These are phyloP conservation scores for Mycena floridula DNA, from an alignment of 768 basidiomycete species.

Conservation along the genomic window DNA sequence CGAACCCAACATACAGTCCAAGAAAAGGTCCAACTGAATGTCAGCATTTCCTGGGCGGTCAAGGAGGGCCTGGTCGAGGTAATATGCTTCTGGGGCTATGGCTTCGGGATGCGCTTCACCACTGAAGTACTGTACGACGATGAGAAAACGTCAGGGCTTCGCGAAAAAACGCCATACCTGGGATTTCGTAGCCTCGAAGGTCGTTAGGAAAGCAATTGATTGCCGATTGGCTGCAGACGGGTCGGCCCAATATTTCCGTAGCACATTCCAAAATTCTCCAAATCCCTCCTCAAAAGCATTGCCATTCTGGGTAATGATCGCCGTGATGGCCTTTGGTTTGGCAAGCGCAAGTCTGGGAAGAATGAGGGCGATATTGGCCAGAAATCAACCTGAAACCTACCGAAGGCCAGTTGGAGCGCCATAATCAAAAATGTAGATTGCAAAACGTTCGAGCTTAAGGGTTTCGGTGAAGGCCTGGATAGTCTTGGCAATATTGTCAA, in stretches of 20 bases:
- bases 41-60: conserved; percentile 32
- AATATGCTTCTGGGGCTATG: conserved; percentile 31
- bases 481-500: conserved; percentile 33
- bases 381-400: conserved; percentile 12
- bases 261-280: conserved; percentile 30
- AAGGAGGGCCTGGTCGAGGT: conserved; percentile 36
- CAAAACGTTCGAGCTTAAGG: conserved; percentile 30
- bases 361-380: neutral
- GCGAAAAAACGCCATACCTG: conserved; percentile 11
- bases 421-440: conserved; percentile 45
- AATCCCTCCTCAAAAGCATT: conserved; percentile 43
- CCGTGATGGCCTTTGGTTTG: conserved; percentile 34
- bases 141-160: neutral
- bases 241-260: conserved; percentile 26
- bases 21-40: conserved; percentile 37
- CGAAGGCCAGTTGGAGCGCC: conserved; percentile 30
- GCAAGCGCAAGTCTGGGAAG: conserved; percentile 28
- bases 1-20: conserved; percentile 15
- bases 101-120: conserved; percentile 29
- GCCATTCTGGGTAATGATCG: conserved; percentile 42
- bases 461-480: conserved; percentile 34
- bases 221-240: conserved; percentile 20
- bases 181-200: conserved; percentile 26
- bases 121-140: conserved; percentile 25
- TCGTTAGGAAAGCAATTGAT: conserved; percentile 14